These are phyloP conservation scores for Fomitopsis schrenkii DNA, from an alignment of 1,284 basidiomycete genomes.

Conservation along the genomic window DNA sequence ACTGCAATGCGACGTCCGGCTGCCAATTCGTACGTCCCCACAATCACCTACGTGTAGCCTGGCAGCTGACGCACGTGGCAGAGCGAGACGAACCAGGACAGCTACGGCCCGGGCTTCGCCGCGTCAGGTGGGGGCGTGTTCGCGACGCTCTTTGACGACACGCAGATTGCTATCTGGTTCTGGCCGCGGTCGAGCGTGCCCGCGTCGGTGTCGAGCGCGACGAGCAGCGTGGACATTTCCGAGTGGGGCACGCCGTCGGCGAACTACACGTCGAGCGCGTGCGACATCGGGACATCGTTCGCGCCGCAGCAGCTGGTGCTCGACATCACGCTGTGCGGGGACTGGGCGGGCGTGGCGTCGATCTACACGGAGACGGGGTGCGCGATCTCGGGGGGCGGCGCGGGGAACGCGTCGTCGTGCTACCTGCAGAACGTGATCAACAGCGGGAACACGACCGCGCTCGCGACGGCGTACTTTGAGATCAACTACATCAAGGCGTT, in stretches of 20 bases:
- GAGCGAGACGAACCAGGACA: constrained; percentile 43
- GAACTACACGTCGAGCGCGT: constrained; percentile 43
- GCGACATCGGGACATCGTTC: constrained; percentile 49
- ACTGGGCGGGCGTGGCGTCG: constrained; percentile 42
- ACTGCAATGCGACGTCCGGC: constrained; percentile 44
- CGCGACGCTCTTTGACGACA: constrained; percentile 55
- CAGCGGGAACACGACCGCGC: constrained; percentile 42
- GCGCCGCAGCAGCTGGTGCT: constrained; percentile 48
- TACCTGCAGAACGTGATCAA: constrained; percentile 50
- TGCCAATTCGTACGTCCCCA: constrained; percentile 40
- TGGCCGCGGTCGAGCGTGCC: constrained; percentile 47
- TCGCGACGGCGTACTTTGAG: constrained; percentile 49
- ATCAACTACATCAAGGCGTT: constrained; percentile 46
- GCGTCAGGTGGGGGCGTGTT: constrained; percentile 61
- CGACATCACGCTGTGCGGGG: constrained; percentile 57
- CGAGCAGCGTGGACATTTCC: constrained; percentile 40
- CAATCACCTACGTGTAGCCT: not conserved
- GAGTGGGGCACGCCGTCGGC: constrained; percentile 60
- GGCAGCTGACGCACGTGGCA: not conserved
- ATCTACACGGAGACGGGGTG: constrained; percentile 39
- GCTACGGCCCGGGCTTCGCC: constrained; percentile 51
- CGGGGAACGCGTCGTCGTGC: constrained; percentile 19
- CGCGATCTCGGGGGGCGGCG: constrained; percentile 24
- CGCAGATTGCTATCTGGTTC: constrained; percentile 59
- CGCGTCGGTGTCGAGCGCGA: constrained; percentile 20